phyloP scores from a whole-genome alignment of 257 asterid genomes.

The Solanum pennellii region DNA sequence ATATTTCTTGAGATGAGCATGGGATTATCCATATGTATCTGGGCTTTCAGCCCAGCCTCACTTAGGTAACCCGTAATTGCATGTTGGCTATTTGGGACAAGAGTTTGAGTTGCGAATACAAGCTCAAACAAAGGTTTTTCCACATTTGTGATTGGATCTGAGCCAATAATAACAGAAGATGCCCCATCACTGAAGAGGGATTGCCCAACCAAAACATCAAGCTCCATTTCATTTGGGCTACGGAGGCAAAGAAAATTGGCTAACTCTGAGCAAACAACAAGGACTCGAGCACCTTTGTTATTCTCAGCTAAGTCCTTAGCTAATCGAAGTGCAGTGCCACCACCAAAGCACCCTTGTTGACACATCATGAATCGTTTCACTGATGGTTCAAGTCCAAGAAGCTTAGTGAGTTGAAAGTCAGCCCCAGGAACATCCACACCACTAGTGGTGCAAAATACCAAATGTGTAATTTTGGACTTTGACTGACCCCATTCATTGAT shows the following conservation, averaged over 20 bases:
- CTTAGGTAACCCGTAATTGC: background rate
- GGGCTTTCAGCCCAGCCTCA: background rate
- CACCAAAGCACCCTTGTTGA: constrained; percentile 8
- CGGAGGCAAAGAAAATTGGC: background rate
- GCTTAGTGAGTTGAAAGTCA: background rate
- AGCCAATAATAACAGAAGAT: background rate
- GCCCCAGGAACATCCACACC: constrained; percentile 11
- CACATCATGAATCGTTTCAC: constrained; percentile 8
- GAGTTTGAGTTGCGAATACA: background rate
- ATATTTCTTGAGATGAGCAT: constrained; percentile 1
- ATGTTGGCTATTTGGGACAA: background rate
- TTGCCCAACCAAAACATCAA: background rate
- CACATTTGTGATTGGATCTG: background rate
- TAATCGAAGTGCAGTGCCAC: background rate
- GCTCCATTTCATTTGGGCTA: background rate
- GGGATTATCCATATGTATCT: background rate
- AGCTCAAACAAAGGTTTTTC: constrained; percentile 8
- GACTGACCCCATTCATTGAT: background rate
- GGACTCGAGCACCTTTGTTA: background rate
- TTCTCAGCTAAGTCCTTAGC: background rate
- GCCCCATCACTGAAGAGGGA: background rate
- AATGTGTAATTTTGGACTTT: background rate
- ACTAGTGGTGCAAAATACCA: constrained; percentile 3
- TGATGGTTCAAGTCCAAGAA: constrained; percentile 2
- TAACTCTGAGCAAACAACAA: background rate